Evolutionary conservation across 2,329 filamentous ascomycete genomes (phyloP).

Genomic region (Fusarium sp.): DNA sequence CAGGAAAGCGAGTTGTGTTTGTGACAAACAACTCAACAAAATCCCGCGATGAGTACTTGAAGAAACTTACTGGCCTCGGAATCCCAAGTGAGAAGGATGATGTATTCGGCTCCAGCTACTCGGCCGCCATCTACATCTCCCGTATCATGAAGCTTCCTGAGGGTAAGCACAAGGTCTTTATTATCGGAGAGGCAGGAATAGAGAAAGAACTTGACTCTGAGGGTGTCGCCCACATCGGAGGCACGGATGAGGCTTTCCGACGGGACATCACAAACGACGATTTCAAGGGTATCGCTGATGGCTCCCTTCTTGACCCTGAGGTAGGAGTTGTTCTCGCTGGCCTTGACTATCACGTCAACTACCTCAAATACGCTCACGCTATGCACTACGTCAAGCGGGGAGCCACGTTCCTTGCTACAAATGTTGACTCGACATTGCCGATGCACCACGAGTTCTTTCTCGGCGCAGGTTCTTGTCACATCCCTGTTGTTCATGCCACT

Average conservation of each 20-base stretch:
- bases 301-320: constrained; percentile 83
- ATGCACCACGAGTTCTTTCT: constrained; percentile 87
- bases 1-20: constrained; percentile 93
- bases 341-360: constrained; percentile 95
- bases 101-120: constrained; percentile 96
- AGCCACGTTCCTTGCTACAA: constrained; percentile 91
- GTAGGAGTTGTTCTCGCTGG: constrained; percentile 92
- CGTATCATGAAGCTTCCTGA: constrained; percentile 85
- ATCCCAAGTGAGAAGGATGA: constrained; percentile 88
- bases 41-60: constrained; percentile 90
- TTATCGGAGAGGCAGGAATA: constrained; percentile 91
- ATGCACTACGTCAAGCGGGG: constrained; percentile 88
- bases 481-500: constrained; percentile 81
- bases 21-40: constrained; percentile 99
- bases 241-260: constrained; percentile 82
- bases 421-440: constrained; percentile 90
- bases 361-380: constrained; percentile 87
- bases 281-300: constrained; percentile 81
- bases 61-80: constrained; percentile 85
- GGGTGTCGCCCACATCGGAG: constrained; percentile 83
- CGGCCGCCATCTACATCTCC: constrained; percentile 93
- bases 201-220: constrained; percentile 89
- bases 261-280: constrained; percentile 85
- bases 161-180: constrained; percentile 92
- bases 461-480: constrained; percentile 86